phyloP scores from a whole-genome alignment of 768 basidiomycete genomes.

The Leccinum uliginosum region DNA sequence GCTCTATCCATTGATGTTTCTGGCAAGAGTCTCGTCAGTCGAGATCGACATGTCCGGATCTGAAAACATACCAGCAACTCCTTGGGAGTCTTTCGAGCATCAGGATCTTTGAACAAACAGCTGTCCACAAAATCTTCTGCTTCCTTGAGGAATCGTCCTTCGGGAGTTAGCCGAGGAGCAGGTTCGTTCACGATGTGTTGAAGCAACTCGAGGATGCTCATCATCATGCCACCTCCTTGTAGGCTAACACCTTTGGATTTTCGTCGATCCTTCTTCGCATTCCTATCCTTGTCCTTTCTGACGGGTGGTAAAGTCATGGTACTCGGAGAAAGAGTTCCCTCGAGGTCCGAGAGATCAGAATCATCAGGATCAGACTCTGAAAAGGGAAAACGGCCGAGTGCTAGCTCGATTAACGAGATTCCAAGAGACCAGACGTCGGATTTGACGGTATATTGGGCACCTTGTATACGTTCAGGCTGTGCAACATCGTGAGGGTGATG shows the following conservation, averaged over 20 bases:
- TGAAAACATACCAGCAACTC: slow-evolving; percentile 60
- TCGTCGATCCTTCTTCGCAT: slow-evolving; percentile 69
- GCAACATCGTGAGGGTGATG: slow-evolving; percentile 13
- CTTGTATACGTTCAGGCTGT: slow-evolving; percentile 98
- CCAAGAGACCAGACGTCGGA: slow-evolving; percentile 99
- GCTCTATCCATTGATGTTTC: slow-evolving; percentile 75
- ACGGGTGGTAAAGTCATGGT: slow-evolving; percentile 42
- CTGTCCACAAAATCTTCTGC: slow-evolving; percentile 85
- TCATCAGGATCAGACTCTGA: slow-evolving; percentile 75
- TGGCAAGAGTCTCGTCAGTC: slow-evolving; percentile 28
- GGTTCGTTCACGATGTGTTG: slow-evolving; percentile 99
- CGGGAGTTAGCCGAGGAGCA: slow-evolving; percentile 78
- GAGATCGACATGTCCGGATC: neutral
- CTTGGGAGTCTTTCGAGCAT: slow-evolving; percentile 77
- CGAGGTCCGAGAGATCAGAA: slow-evolving; percentile 72
- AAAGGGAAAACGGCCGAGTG: slow-evolving; percentile 96
- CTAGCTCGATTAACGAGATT: slow-evolving; percentile 94
- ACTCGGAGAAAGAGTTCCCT: slow-evolving; percentile 74
- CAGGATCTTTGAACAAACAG: slow-evolving; percentile 89
- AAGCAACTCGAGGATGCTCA: slow-evolving; percentile 94
- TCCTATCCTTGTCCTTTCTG: slow-evolving; percentile 38
- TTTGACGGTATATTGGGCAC: slow-evolving; percentile 97
- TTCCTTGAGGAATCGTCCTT: slow-evolving; percentile 66
- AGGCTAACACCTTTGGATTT: slow-evolving; percentile 91
- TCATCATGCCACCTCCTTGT: slow-evolving; percentile 94